Evolutionary conservation across 495 filamentous ascomycete genomes (phyloP), one percentile per base, ranked within the genome.

Genomic region (Venustampulla echinocandica): DNA sequence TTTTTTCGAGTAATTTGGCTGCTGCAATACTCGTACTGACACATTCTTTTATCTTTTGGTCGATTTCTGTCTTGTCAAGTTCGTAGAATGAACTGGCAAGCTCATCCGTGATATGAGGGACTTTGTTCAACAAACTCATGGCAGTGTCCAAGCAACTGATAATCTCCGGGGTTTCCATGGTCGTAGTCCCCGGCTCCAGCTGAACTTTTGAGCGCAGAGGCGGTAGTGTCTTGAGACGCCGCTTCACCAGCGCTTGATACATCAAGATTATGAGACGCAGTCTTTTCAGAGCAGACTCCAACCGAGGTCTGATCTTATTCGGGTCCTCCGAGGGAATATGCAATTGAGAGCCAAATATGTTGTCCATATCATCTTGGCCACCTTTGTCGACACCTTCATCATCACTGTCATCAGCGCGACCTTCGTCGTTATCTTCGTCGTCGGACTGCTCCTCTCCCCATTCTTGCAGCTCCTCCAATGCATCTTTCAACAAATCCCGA

Each of bases 401-500:
- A 1, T 71, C 67, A 2, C 73, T 70, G 0, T 62, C 64, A 2
- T 68, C 69, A 17, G 70, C 73, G 46, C 71, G 71, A 4, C 65
- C 69, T 22, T 70, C 75, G 5, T 45, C 46, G 5, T 55, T 44
- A 7, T 44, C 51, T 0, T 72, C 67, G 59, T 77, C 76, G 10
- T 72, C 75, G 24, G 70, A 71, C 15, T 71, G 70, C 51, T 81
- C 79, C n/a, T 81, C 81, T 40, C 82, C 79, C 83, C 88, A 95
- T 54, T 87, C 84, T 49, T 86, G 85, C 50, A 95, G 63, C 64
- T 95, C 89, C 52, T 81, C 74, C 21, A 92, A 70, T 0, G 87
- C 83, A 67, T 95, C 89, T 49, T 82, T 73, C 11, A 95, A 61
- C 10, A 85, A 73, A 51, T 83, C 83, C 41, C 78, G 68, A 53